Conservation (phyloP, 2,329 filamentous ascomycete genomes). For the Gremmenia infestans region DNA sequence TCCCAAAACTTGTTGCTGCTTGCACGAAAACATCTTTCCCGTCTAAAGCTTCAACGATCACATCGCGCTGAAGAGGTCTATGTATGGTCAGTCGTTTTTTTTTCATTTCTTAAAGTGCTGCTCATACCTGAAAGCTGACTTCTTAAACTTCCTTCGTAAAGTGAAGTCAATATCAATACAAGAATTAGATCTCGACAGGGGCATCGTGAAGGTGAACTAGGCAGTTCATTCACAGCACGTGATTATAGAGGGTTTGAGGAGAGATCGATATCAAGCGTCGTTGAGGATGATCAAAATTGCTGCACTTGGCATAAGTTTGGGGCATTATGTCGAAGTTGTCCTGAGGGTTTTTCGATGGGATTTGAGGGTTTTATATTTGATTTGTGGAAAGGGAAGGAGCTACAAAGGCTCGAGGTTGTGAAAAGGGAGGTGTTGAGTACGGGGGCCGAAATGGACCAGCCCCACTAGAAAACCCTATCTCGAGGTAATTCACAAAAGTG, state of each 20-base stretch:
- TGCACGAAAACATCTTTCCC: conserved; percentile 91
- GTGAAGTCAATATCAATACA: conserved; percentile 69
- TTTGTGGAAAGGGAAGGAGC: not conserved
- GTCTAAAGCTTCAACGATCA: conserved; percentile 74
- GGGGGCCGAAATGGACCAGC: not conserved
- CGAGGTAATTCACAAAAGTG: not conserved
- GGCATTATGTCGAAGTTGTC: not conserved
- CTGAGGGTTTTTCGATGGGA: not conserved
- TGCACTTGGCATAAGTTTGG: not conserved
- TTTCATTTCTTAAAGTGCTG: not conserved
- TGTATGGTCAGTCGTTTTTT: conserved; percentile 12
- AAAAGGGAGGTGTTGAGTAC: not conserved
- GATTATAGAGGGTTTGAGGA: not conserved
- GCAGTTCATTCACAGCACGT: not conserved
- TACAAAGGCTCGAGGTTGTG: not conserved
- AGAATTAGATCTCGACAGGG: conserved; percentile 42
- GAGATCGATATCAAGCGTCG: not conserved
- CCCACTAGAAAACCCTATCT: not conserved
- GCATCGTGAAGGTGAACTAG: conserved; percentile 16
- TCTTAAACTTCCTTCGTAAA: conserved; percentile 67
- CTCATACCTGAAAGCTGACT: conserved; percentile 62
- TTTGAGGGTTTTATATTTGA: not conserved
- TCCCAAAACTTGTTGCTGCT: conserved; percentile 85
- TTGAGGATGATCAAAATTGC: not conserved
- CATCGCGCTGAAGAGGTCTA: conserved; percentile 80